Evolutionary conservation across 345 rosid species (phyloP).

Genomic region (Lepidium aucheri): DNA sequence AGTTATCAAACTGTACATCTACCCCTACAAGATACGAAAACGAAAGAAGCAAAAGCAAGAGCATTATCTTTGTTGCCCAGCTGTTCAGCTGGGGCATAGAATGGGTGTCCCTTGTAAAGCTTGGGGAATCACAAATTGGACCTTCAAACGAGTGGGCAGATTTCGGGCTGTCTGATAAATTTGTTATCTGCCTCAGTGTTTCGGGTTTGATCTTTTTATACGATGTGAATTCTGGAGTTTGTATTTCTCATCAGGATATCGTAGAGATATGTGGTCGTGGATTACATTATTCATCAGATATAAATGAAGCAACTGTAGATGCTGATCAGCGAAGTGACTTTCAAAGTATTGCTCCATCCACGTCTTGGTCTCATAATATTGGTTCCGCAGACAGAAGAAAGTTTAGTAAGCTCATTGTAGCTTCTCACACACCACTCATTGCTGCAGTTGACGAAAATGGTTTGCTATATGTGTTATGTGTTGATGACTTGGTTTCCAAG

Average conservation of each 20-base stretch:
- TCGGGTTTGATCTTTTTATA: slow-evolving; percentile 59
- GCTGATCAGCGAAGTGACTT: slow-evolving; percentile 25
- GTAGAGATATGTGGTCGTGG: slow-evolving; percentile 43
- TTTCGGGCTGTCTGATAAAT: slow-evolving; percentile 66
- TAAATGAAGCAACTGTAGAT: slow-evolving; percentile 22
- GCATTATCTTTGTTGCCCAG: slow-evolving; percentile 53
- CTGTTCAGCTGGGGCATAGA: slow-evolving; percentile 58
- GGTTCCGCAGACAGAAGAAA: slow-evolving; percentile 32
- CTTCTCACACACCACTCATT: slow-evolving; percentile 61
- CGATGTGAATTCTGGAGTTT: slow-evolving; percentile 57
- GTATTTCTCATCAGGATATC: slow-evolving; percentile 52
- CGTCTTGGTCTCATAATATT: slow-evolving; percentile 22
- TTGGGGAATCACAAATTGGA: slow-evolving; percentile 34
- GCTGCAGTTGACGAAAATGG: slow-evolving; percentile 80
- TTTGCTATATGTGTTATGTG: slow-evolving; percentile 48
- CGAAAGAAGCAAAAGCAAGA: slow-evolving; percentile 30
- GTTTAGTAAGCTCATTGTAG: slow-evolving; percentile 66
- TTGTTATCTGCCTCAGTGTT: slow-evolving; percentile 78
- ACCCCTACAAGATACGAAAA: slow-evolving; percentile 25
- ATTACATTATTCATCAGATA: slow-evolving; percentile 26
- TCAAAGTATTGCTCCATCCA: slow-evolving; percentile 27
- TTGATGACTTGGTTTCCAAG: slow-evolving; percentile 42
- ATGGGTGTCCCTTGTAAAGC: slow-evolving; percentile 75
- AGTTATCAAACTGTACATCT: slow-evolving; percentile 32
- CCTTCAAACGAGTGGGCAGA: slow-evolving; percentile 60